Base-by-base conservation (phyloP, 495 filamentous ascomycete genomes). In the Pseudevernia furfuracea region DNA sequence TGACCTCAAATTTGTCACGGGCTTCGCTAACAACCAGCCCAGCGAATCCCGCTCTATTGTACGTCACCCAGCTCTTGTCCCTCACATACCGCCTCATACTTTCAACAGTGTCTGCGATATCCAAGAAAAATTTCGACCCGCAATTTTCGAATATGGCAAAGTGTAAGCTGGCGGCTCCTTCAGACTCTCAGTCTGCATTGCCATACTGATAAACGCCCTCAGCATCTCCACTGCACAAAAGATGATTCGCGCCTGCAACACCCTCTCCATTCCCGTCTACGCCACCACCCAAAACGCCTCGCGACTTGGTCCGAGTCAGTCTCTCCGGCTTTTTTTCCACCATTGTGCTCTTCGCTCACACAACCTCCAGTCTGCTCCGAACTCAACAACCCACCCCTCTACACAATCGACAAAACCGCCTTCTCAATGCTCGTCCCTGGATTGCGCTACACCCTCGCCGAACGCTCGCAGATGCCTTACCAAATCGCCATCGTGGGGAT, bases 101-200 rank as follows among this genome's bases (percentile, higher is more conserved):
- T 3, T 25, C 15, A 25, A 4, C 69, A 97, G 93, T 68, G 82
- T 98, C 70, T 98, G 94, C 79, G 94, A 98, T 70, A 82, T 97
- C 67, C 94, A 98, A 81, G 92, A 96, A 67, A 92, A 89, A 73
- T 98, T 98, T 79, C 83, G 91, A 52, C 75, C 79, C 7, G 84
- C 84, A 48, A 95, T 98, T 72, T 82, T 85, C 74, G 86, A 95
- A 73, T 96, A 90, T 70, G 78, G 89, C 56, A 89, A 88, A 71
- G 78, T 96, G 88, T 91, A 79, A 58, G 74, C 61, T 53, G 25
- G 30, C 58, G n/a, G 41, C 25, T 21, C 37, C 15, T 53, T 28
- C 38, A 30, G 30, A 46, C 60, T 5, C 2, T 34, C 44, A 37
- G 14, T 34, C 60, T 14, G 37, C 59, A n/a, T 64, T 25, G 43